Base-by-base conservation (phyloP, 768 basidiomycete species). In the Lactarius quietus region DNA sequence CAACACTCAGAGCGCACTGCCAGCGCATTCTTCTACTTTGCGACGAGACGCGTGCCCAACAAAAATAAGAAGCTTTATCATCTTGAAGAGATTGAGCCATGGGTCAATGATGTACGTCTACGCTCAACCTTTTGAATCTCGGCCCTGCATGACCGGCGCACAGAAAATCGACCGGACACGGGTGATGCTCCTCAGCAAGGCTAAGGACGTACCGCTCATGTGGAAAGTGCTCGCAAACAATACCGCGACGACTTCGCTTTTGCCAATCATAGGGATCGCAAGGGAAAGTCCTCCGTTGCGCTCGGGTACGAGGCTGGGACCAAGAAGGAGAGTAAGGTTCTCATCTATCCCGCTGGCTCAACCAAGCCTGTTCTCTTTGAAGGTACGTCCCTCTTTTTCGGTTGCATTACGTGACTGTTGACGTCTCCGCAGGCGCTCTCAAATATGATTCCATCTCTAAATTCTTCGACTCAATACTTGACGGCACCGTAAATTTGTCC, bases 161-260 rank as follows among this genome's bases (percentile, higher is more conserved):
- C 65, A 82, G 80, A 76, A 78, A 51, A 66, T 63, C 52, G 78
- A 79, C 55, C 75, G 80, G 67, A 79, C 81, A 33, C 86, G 87
- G 20, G 85, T 86, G 5, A 78, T 94, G 9, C 82, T 92, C 17
- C 75, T 90, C 62, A 90, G 88, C 71, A 87, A 92, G 73, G 87
- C 88, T 65, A 88, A 86, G 70, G 86, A 84, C 70, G 84, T 85
- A 53, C 93, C 92, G 1, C 76, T 93, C 14, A 78, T 93, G 45
- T 94, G 92, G 92, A 84, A 88, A 69, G 86, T 89, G 26, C 82
- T 94, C 31, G 84, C 82, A 28, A 90, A 91, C 72, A 89, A 86
- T 93, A 86, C 76, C 72, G 80, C 63, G 84, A 84, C 52, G 77
- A 84, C 67, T 78, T 93, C 12, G 80, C 78, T 31, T 85, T 93